Conservation (phyloP, 2,329 filamentous ascomycete species). For the Colletotrichum higginsianum region DNA sequence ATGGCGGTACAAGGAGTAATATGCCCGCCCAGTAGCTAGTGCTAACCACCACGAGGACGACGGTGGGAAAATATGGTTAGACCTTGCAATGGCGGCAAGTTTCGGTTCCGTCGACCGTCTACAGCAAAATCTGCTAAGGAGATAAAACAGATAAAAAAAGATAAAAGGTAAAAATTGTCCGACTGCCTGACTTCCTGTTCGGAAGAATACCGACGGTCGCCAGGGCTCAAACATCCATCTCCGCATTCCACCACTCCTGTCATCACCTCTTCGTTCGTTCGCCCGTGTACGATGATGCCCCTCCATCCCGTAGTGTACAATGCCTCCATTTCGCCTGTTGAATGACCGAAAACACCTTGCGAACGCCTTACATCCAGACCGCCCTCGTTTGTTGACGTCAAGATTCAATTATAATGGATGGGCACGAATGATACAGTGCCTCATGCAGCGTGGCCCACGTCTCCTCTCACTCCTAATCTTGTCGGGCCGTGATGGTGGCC, state of each 20-base stretch:
- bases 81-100: conserved; percentile 3
- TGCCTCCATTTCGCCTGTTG: conserved; percentile 41
- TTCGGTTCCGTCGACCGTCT: conserved; percentile 16
- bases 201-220: neutral
- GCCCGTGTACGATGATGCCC: conserved; percentile 1
- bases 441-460: neutral
- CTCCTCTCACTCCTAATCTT: conserved; percentile 20
- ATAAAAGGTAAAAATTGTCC: neutral
- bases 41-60: neutral
- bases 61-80: conserved; percentile 1
- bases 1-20: conserved; percentile 4
- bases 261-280: conserved; percentile 20
- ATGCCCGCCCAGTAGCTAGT: conserved; percentile 3
- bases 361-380: conserved; percentile 38
- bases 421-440: neutral
- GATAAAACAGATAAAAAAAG: neutral
- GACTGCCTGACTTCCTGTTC: neutral
- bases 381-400: conserved; percentile 41
- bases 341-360: conserved; percentile 39
- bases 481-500: conserved; percentile 41
- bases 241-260: neutral
- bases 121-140: conserved; percentile 25
- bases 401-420: conserved; percentile 20
- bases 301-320: conserved; percentile 40
- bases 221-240: neutral